Evolutionary conservation across 164 flowering plant species (phyloP), one percentile per base, ranked within the genome.

Genomic region (Macadamia integrifolia): DNA sequence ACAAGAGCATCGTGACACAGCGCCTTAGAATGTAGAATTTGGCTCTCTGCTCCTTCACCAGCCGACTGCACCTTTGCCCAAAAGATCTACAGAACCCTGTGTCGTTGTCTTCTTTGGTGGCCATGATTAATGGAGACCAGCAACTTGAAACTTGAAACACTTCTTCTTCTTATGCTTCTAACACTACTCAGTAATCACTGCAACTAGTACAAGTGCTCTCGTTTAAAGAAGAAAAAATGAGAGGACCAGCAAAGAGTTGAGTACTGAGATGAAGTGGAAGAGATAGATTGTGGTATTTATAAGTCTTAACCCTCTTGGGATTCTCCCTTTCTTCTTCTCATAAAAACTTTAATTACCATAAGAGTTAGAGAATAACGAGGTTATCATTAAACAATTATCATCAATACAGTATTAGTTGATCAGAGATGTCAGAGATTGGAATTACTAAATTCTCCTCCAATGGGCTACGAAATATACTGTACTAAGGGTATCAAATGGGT

Each of bases 11-110:
- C 6, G 86, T 84, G 1, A 88, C 78, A 76, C 93, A 88, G 6
- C 90, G 88, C n/a, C 90, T 75, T 64, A 88, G 79, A 46, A 89
- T 87, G 80, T 89, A 89, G 80, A 89, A 87, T 57, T 79, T 87
- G 30, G 92, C 84, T 18, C 88, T 64, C 75, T 89, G 91, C 78
- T 82, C 86, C 84, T 87, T 87, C 69, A 86, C 89, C 48, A 82
- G 17, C 62, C 84, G 80, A 50, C 83, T 80, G 75, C 91, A 87
- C 65, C 80, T 85, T 76, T 79, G 74, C 6, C 86, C 83, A 17
- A 89, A 83, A 0, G 92, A 82, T 62, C 71, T 78, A 75, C 88
- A 79, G 32, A 59, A 60, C 67, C 73, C 72, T 50, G 64, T 32
- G 43, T 57, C 48, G 17, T 48, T 58, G 52, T 63, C 77, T 12